A percentile compares a stretch with the other conserved stretches of the same genome.
These are phyloP conservation scores for Chrysanthemum makinoi DNA, from an alignment of 129 eudicot species.

Conservation along the genomic window DNA sequence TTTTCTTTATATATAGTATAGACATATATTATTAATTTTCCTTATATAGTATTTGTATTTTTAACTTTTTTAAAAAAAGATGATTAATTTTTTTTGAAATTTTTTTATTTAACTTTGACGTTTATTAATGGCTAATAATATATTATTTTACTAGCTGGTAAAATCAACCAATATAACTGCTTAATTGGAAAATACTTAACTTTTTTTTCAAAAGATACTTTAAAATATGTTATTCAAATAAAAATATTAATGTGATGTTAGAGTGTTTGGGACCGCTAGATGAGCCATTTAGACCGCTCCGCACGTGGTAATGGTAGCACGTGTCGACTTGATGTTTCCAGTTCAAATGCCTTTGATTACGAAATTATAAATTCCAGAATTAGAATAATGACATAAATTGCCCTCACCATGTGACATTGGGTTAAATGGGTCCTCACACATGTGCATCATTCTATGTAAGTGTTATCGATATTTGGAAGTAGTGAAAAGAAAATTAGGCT, in stretches of 20 bases:
- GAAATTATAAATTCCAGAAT: not conserved
- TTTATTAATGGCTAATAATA: no score
- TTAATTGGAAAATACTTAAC: no score
- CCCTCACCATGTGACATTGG: constrained; percentile 8
- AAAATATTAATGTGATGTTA: not conserved
- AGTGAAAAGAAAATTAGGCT: not conserved
- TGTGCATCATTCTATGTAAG: not conserved
- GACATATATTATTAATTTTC: no score
- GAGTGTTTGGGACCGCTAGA: constrained; percentile 26
- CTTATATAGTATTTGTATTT: no score
- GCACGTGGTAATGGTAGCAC: constrained; percentile 30
- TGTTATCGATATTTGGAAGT: not conserved
- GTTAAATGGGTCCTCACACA: not conserved
- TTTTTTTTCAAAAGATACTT: not conserved
- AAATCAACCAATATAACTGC: no score
- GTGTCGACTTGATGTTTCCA: constrained; percentile 20
- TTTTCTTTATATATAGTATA: no score
- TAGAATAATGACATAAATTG: not conserved
- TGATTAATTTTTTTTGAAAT: no score
- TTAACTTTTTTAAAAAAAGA: no score
- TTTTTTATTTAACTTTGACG: no score
- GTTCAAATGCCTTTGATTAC: not conserved
- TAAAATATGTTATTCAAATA: not conserved
- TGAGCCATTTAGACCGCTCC: constrained; percentile 28
- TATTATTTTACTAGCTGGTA: no score